These are phyloP conservation scores for Eucalyptus erythrocorys DNA, from an alignment of 345 rosid genomes.

Conservation along the genomic window DNA sequence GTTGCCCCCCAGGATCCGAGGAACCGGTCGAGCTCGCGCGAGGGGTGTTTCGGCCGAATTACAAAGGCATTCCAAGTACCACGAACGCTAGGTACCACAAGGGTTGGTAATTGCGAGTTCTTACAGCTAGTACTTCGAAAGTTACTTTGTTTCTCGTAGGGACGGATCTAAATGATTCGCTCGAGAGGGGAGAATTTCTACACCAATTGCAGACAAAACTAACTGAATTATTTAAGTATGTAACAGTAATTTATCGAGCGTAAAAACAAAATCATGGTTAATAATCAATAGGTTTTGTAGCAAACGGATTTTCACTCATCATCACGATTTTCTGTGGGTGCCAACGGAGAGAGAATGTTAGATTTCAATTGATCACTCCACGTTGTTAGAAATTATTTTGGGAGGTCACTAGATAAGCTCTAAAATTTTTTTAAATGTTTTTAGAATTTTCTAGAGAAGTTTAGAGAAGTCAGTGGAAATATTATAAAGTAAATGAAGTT, in stretches of 20 bases:
- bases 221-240: not conserved
- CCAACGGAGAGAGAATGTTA: not conserved
- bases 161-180: not conserved
- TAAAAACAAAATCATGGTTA: not conserved
- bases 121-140: not conserved
- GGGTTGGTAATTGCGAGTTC: not conserved
- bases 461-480: not conserved
- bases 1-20: not conserved
- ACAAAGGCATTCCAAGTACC: not conserved
- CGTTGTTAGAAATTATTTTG: not conserved
- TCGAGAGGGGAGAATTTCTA: not conserved
- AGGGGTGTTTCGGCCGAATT: not conserved
- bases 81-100: not conserved
- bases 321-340: not conserved
- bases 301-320: not conserved
- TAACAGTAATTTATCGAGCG: not conserved
- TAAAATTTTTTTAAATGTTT: accelerated
- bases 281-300: not conserved
- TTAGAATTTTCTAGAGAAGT: not conserved
- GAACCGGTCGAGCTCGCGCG: not conserved
- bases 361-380: not conserved
- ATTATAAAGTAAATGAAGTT: not conserved
- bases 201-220: not conserved
- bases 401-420: not conserved
- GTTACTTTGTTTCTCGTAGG: not conserved